phyloP scores from a whole-genome alignment of 768 basidiomycete genomes.

The Dacryopinax primogenitus region DNA sequence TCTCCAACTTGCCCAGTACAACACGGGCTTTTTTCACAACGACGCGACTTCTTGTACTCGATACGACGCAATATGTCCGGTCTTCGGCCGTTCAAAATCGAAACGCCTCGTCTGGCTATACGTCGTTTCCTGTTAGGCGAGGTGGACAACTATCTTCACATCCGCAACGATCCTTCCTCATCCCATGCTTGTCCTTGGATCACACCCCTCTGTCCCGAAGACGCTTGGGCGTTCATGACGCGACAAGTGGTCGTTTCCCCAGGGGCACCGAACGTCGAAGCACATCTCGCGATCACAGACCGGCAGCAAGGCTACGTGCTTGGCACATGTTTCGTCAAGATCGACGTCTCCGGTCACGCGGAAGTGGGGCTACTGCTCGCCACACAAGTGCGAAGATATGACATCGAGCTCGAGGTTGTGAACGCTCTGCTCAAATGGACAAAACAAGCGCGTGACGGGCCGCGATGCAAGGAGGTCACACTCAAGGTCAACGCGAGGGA shows the following conservation, averaged over 20 bases:
- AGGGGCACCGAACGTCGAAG: background rate
- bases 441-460: background rate
- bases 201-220: conserved; percentile 16
- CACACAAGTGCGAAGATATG: background rate
- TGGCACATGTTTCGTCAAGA: background rate
- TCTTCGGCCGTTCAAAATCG: background rate
- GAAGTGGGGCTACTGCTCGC: background rate
- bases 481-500: conserved; percentile 5
- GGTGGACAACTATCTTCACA: conserved; percentile 17
- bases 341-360: conserved; percentile 1
- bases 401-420: background rate
- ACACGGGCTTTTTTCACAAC: too few relatives aligned
- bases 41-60: too few relatives aligned
- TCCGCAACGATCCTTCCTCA: conserved; percentile 24
- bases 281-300: background rate
- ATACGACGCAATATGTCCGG: background rate
- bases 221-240: conserved; percentile 4
- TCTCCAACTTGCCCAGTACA: too few relatives aligned
- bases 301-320: background rate
- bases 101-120: background rate
- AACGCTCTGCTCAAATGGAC: background rate
- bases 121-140: conserved; percentile 3
- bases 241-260: background rate
- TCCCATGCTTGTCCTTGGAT: conserved; percentile 25
- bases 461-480: background rate